These are phyloP conservation scores for Petunia hybrid DNA, from an alignment of 305 asterid genomes.

Conservation along the genomic window DNA sequence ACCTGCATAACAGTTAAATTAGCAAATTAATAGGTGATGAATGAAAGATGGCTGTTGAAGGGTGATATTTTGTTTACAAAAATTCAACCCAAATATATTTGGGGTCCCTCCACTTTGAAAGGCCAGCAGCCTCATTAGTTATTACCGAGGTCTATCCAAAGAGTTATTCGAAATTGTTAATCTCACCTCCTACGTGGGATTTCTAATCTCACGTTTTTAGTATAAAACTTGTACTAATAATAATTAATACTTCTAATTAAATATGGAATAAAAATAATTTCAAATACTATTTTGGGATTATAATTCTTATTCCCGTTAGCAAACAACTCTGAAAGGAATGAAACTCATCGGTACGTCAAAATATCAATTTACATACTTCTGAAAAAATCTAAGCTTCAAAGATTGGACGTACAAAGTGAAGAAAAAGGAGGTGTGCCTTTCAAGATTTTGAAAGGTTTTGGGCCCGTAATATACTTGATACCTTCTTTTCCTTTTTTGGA, in stretches of 20 bases:
- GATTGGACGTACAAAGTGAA: not conserved
- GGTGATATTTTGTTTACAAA: constrained; percentile 26
- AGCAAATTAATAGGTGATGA: not conserved
- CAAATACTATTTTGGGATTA: no score
- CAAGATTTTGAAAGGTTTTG: not conserved
- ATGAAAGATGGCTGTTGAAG: not conserved
- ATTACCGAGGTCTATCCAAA: no score
- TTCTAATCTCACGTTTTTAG: no score
- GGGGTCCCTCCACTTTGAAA: constrained; percentile 24
- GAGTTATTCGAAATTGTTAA: no score
- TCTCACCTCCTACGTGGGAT: no score
- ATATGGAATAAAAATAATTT: no score
- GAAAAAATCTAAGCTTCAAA: not conserved
- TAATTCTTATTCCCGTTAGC: no score
- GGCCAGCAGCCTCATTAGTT: not conserved
- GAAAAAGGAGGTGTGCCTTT: not conserved
- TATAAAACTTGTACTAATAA: no score
- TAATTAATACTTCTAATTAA: no score
- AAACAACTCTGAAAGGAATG: not conserved
- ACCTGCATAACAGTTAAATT: not conserved
- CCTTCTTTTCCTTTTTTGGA: not conserved
- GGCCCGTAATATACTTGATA: not conserved
- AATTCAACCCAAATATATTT: not conserved
- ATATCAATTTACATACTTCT: not conserved
- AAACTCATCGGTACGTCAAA: not conserved